Base-by-base conservation (phyloP, 2,329 filamentous ascomycete species). In the Fusarium sp. region DNA sequence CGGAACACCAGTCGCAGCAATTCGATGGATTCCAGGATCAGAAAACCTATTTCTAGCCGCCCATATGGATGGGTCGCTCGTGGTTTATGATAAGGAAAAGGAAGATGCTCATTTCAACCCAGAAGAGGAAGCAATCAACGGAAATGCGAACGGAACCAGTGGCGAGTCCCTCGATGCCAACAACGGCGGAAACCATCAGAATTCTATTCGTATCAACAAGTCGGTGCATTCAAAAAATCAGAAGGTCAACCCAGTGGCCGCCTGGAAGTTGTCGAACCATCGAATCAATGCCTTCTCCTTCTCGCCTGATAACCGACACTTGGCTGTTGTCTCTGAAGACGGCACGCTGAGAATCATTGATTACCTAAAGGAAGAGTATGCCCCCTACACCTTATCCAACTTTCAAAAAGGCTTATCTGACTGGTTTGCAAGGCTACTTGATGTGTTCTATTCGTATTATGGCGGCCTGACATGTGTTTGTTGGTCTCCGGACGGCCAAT, bases 61-160 rank as follows among this genome's bases (percentile, higher is more conserved):
- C 13, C 94, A 98, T 77, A 92, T 93, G 85, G 94, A 99, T 75
- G 96, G 96, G 3, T 91, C 92, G 5, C 80, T 99, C 43, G 88
- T 99, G 5, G 93, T 98, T 3, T 99, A 98, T 73, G 96, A 99
- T 80, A 99, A 98, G 80, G 94, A 98, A 76, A 97, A 96, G 77
- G 94, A 98, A 69, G 94, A 98, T 77, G 90, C 91, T 1, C 85
- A 89, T 3, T 96, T 97, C 74, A 85, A 88, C 5, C 86, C 92
- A 1, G 93, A 97, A 76, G 86, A 91, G 33, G 84, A 88, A 57
- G 77, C 63, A 37, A 49, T 72, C 28, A 74, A 71, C 66, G 95
- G 94, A 72, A 64, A 54, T 39, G 42, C 48, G n/a, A 71, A 50
- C 26, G 72, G 65, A 20, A 63, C 31, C 31, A 92, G 90, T 6